Percentiles rank a stretch among this genome's conserved stretches.
Conservation (phyloP, 495 filamentous ascomycete genomes). For the Talaromyces stipitatus region DNA sequence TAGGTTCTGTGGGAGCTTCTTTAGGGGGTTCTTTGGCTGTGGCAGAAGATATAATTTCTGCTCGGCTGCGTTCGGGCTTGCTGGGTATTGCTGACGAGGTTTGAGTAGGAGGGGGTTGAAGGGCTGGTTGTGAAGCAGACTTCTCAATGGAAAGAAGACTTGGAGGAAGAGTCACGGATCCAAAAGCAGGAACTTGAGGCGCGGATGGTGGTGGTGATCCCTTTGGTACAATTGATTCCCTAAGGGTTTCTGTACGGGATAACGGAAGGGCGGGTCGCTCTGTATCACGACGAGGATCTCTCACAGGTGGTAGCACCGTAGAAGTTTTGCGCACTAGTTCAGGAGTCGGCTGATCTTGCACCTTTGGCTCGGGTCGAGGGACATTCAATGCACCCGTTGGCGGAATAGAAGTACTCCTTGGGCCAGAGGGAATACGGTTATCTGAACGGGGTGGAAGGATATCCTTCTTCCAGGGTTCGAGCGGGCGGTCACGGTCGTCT, state of each 20-base stretch:
- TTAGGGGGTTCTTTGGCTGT: constrained; percentile 8
- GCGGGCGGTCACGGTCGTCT: constrained; percentile 53
- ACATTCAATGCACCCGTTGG: constrained; percentile 9
- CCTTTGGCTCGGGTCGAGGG: constrained; percentile 8
- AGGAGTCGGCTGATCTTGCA: constrained; percentile 21
- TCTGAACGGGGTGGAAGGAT: constrained; percentile 13
- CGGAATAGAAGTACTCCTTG: constrained; percentile 16
- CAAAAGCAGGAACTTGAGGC: constrained; percentile 77
- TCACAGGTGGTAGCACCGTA: constrained; percentile 10
- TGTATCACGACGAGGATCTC: constrained; percentile 34
- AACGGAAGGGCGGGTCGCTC: constrained; percentile 30
- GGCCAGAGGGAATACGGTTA: constrained; percentile 24
- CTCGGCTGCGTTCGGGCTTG: not conserved
- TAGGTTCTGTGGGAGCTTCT: constrained; percentile 33
- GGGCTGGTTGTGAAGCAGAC: constrained; percentile 17
- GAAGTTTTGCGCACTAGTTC: constrained; percentile 33
- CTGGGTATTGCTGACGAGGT: not conserved
- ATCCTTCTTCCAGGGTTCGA: constrained; percentile 48
- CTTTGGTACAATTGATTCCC: constrained; percentile 26
- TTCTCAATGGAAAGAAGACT: constrained; percentile 22
- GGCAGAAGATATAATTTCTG: not conserved
- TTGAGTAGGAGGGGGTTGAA: constrained; percentile 11
- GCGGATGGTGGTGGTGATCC: constrained; percentile 66
- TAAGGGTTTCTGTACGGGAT: constrained; percentile 29
- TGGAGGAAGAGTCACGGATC: constrained; percentile 41